A percentile compares a stretch with the other conserved stretches of the same genome.
These are phyloP conservation scores for Colletotrichum incanum DNA, from an alignment of 2,329 filamentous ascomycete species.

Conservation along the genomic window DNA sequence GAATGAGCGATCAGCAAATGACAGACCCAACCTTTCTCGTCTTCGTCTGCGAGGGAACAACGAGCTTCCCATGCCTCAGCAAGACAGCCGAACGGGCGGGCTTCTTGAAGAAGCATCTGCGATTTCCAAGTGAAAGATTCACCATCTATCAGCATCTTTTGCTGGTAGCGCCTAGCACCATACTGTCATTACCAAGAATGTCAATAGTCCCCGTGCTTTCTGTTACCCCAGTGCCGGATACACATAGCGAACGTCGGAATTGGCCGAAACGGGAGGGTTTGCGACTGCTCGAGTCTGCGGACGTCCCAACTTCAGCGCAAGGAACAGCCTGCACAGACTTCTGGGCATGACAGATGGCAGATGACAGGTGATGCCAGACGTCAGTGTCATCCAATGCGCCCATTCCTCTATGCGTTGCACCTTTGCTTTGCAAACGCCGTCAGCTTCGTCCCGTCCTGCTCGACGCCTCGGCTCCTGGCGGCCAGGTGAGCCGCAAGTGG, in stretches of 20 bases:
- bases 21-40: neutral
- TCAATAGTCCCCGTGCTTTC: too few species aligned
- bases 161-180: neutral
- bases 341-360: constrained; percentile 31
- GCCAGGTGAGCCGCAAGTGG: constrained; percentile 21
- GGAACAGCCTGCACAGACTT: constrained; percentile 6
- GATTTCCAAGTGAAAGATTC: too few species aligned
- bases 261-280: neutral
- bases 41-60: neutral
- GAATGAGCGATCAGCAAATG: too few species aligned
- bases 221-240: neutral
- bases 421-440: neutral
- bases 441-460: constrained; percentile 32
- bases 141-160: neutral
- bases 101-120: neutral
- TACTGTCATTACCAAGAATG: neutral
- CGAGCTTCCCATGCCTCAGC: constrained; percentile 2
- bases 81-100: neutral
- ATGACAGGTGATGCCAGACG: constrained; percentile 26
- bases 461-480: constrained; percentile 10
- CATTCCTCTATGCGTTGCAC: constrained; percentile 14
- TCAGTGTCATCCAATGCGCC: constrained; percentile 28
- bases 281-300: neutral
- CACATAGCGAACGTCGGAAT: neutral
- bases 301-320: neutral